phyloP scores from a whole-genome alignment of 139 green algal species.

The Mesotaenium endlicherianum region DNA sequence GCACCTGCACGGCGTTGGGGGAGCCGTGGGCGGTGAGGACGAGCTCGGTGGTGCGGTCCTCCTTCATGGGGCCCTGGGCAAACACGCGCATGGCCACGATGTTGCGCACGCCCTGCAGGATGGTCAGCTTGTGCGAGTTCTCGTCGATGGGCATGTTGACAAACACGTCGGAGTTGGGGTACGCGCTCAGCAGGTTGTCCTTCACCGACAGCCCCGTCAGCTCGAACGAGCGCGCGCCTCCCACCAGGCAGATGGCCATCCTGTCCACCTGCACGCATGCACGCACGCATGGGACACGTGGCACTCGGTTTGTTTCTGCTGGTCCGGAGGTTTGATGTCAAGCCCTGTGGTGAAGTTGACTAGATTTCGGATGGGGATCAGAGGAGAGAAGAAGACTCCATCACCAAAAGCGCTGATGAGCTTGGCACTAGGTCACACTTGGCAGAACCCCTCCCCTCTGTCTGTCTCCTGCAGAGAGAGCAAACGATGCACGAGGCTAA shows the following conservation, averaged over 20 bases:
- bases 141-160: slow-evolving; percentile 37
- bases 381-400: too few relatives aligned
- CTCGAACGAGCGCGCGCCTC: slow-evolving; percentile 43
- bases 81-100: slow-evolving; percentile 8
- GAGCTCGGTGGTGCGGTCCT: background rate
- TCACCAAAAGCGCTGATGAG: too few relatives aligned
- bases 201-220: slow-evolving; percentile 36
- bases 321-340: too few relatives aligned
- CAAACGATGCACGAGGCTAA: too few relatives aligned
- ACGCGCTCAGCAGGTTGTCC: slow-evolving; percentile 21
- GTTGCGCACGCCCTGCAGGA: background rate
- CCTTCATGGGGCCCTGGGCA: slow-evolving; percentile 1
- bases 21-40: slow-evolving; percentile 8
- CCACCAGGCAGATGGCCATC: slow-evolving; percentile 46
- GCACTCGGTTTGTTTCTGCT: too few relatives aligned
- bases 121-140: slow-evolving; percentile 33
- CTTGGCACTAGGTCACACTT: too few relatives aligned
- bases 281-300: too few relatives aligned
- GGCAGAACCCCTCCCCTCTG: too few relatives aligned
- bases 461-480: too few relatives aligned
- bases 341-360: too few relatives aligned
- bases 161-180: slow-evolving; percentile 29
- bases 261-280: too few relatives aligned
- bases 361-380: too few relatives aligned
- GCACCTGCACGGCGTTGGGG: slow-evolving; percentile 21